phyloP scores from a whole-genome alignment of 306 rosid species.

The Cajanus cajan region DNA sequence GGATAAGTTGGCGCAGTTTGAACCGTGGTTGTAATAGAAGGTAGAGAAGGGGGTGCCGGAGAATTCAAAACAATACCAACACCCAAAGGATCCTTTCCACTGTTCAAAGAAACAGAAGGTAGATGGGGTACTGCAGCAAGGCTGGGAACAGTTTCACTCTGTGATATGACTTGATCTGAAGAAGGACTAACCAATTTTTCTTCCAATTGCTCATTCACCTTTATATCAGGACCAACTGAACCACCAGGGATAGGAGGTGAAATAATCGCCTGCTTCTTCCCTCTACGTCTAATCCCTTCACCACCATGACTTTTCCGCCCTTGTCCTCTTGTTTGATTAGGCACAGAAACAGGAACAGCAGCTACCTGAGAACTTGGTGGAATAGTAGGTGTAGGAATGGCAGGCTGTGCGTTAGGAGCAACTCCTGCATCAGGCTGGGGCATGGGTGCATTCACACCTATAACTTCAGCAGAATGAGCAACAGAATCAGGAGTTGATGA shows the following conservation, averaged over 20 bases:
- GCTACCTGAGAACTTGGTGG: slow-evolving; percentile 40
- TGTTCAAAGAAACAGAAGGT: slow-evolving; percentile 48
- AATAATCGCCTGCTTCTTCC: slow-evolving; percentile 59
- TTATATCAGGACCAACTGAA: slow-evolving; percentile 51
- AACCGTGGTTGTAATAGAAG: slow-evolving; percentile 48
- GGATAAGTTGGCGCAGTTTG: slow-evolving; percentile 49
- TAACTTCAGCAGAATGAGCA: slow-evolving; percentile 36
- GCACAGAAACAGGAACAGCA: slow-evolving; percentile 42
- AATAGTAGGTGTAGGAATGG: slow-evolving; percentile 40
- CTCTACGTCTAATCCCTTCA: slow-evolving; percentile 71
- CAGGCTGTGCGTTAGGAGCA: slow-evolving; percentile 43
- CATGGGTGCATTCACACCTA: slow-evolving; percentile 36
- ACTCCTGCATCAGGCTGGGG: slow-evolving; percentile 40
- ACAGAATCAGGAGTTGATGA: slow-evolving; percentile 44
- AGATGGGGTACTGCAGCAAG: slow-evolving; percentile 38
- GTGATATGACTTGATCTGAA: slow-evolving; percentile 45
- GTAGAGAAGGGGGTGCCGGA: slow-evolving; percentile 40
- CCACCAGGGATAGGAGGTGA: slow-evolving; percentile 48
- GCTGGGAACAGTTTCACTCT: slow-evolving; percentile 41
- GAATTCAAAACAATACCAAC: slow-evolving; percentile 48
- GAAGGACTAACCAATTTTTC: slow-evolving; percentile 41
- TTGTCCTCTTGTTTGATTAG: slow-evolving; percentile 59
- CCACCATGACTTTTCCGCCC: slow-evolving; percentile 65
- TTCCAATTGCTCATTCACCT: slow-evolving; percentile 51
- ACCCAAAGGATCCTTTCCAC: slow-evolving; percentile 39